Evolutionary conservation across 2,329 filamentous ascomycete species (phyloP), one percentile per base, ranked within the genome.

Genomic region (Verticillium zaregamsianum): DNA sequence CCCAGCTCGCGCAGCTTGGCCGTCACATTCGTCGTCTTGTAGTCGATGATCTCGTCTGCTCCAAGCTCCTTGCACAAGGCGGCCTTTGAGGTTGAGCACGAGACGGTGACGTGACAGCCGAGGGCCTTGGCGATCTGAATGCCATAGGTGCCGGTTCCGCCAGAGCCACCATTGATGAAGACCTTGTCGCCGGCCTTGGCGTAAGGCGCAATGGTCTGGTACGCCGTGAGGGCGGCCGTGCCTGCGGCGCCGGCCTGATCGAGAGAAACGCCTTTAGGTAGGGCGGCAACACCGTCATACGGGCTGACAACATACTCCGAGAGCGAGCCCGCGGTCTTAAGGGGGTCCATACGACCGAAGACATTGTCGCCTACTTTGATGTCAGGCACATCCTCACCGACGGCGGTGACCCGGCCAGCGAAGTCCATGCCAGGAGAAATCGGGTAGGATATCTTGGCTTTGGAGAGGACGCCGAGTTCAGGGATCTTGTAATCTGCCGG

Each of bases 161-260:
- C 88, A 0, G 82, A 86, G 0, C 86, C 86, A 5, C 86, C 87
- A 62, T 90, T 90, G 69, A 90, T 82, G 63, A 90, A 86, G 12
- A 90, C 77, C 66, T 79, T 82, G 59, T 83, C 79, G 20, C 85
- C 85, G 3, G 72, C 63, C 58, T 78, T 77, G 61, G 83, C 78
- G 62, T 80, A 73, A 2, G 77, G 77, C 52, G 82, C 71, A 31
- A 85, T 76, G 52, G 72, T 72, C 69, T 83, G 79, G 62, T 81
- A 80, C 4, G 81, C 81, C 3, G 81, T 82, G 64, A 82, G 67
- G 0, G 72, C 80, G 0, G 79, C 79, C 2, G 81, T 78, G 3
- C 75, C 76, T 0, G 78, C 66, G 7, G 75, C 76, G 5, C 79
- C 79, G 0, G 79, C 80, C 52, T 80, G 68, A 39, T 79, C 77